Evolutionary conservation across 352 stramenopile species (phyloP).

Genomic region (Labyrinthula sp.): DNA sequence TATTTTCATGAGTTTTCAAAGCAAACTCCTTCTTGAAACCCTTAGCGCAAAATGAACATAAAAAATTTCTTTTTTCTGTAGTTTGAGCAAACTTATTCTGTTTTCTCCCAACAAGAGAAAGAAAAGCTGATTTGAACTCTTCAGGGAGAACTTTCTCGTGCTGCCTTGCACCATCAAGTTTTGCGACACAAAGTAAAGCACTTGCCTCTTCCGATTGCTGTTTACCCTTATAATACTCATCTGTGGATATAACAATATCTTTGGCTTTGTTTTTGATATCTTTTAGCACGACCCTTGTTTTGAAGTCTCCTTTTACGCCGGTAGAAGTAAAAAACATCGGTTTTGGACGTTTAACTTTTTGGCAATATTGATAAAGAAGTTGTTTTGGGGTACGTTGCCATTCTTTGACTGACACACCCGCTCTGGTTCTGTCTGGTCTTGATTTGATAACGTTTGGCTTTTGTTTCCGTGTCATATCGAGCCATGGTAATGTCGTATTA

Average conservation of each 20-base stretch:
- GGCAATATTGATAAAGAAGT: conserved; percentile 72
- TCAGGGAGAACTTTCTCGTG: conserved; percentile 84
- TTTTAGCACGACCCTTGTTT: conserved; percentile 49
- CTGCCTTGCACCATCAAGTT: conserved; percentile 69
- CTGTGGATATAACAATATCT: conserved; percentile 68
- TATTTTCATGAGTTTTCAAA: conserved; percentile 30
- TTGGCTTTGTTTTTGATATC: conserved; percentile 75
- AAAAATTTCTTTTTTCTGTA: conserved; percentile 13
- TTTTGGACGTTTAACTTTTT: conserved; percentile 62
- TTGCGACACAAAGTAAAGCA: conserved; percentile 70
- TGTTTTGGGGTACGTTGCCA: conserved; percentile 74
- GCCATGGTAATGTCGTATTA: no score
- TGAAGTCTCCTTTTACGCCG: conserved; percentile 33
- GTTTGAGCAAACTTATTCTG: conserved; percentile 30
- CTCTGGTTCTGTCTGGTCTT: conserved; percentile 45
- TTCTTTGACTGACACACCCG: conserved; percentile 67
- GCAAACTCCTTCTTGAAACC: conserved; percentile 32
- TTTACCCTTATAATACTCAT: conserved; percentile 43
- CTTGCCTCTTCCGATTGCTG: conserved; percentile 70
- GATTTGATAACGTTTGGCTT: conserved; percentile 52
- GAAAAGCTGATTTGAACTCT: conserved; percentile 77
- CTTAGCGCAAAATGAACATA: conserved; percentile 31
- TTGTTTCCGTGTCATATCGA: conserved; percentile 17
- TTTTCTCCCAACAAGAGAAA: conserved; percentile 19
- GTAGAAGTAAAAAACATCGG: conserved; percentile 43